These are phyloP conservation scores for Pseudogymnoascus sp. DNA, from an alignment of 2,329 filamentous ascomycete genomes.

Conservation along the genomic window DNA sequence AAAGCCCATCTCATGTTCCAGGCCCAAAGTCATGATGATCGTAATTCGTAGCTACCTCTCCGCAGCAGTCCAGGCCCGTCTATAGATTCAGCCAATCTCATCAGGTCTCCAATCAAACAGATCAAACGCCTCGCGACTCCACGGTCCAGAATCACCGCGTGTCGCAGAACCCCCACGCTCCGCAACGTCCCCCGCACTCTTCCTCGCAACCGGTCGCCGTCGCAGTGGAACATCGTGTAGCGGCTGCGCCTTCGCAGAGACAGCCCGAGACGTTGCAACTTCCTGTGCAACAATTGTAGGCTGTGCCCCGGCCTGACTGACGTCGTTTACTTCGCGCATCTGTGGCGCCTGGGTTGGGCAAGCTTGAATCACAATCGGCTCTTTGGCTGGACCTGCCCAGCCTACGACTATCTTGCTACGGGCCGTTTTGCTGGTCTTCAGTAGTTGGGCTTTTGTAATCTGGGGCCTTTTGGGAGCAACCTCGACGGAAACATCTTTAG, in stretches of 20 bases:
- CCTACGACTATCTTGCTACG: constrained; percentile 11
- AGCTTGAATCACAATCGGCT: neutral
- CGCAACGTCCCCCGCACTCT: neutral
- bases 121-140: constrained; percentile 62
- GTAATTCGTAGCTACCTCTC: neutral
- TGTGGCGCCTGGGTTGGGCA: neutral
- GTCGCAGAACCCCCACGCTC: neutral
- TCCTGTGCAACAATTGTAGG: neutral
- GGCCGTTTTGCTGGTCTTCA: constrained; percentile 8
- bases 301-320: neutral
- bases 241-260: neutral
- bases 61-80: neutral
- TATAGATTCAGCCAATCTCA: neutral
- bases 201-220: neutral
- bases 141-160: constrained; percentile 37
- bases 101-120: constrained; percentile 52
- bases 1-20: neutral
- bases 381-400: neutral
- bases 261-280: neutral
- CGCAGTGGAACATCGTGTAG: neutral
- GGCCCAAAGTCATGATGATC: neutral
- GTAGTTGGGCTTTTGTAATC: neutral
- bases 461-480: neutral
- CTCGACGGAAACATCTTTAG: neutral
- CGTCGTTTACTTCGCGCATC: neutral